phyloP scores from a whole-genome alignment of 2,329 filamentous ascomycete genomes.

The Ophiostoma quercus region DNA sequence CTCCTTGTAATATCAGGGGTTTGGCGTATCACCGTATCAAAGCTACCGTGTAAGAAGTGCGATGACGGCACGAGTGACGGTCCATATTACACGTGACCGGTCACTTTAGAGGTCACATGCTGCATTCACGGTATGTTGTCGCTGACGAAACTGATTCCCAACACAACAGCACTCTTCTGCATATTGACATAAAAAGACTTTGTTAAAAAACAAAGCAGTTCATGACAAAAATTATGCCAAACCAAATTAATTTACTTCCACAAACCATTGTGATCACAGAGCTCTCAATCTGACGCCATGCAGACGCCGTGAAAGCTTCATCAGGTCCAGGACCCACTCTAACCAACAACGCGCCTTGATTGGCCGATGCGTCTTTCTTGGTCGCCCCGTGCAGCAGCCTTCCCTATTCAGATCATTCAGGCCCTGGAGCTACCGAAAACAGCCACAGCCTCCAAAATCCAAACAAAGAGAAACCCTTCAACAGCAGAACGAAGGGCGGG shows the following conservation, averaged over 20 bases:
- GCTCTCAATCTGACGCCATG: background rate
- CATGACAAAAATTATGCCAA: no score
- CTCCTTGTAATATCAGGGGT: constrained; percentile 9
- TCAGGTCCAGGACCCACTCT: background rate
- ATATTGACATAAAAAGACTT: background rate
- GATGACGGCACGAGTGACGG: background rate
- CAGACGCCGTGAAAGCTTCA: background rate
- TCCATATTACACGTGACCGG: background rate
- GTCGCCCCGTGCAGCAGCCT: constrained; percentile 21
- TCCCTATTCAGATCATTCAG: constrained; percentile 2
- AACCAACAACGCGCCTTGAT: constrained; percentile 21
- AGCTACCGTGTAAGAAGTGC: background rate
- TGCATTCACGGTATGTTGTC: background rate
- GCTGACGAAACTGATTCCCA: background rate
- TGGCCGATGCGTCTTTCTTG: constrained; percentile 17
- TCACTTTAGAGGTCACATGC: background rate
- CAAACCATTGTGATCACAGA: background rate
- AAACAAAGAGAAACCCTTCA: constrained; percentile 20
- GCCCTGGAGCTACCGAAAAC: constrained; percentile 23
- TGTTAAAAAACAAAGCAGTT: no score
- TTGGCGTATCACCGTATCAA: constrained; percentile 11
- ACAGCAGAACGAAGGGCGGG: constrained; percentile 5
- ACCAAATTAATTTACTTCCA: no score
- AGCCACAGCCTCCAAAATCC: constrained; percentile 23
- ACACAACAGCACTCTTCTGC: background rate